phyloP scores from a whole-genome alignment of 2,329 filamentous ascomycete species.

The Fusarium sarcochroum region DNA sequence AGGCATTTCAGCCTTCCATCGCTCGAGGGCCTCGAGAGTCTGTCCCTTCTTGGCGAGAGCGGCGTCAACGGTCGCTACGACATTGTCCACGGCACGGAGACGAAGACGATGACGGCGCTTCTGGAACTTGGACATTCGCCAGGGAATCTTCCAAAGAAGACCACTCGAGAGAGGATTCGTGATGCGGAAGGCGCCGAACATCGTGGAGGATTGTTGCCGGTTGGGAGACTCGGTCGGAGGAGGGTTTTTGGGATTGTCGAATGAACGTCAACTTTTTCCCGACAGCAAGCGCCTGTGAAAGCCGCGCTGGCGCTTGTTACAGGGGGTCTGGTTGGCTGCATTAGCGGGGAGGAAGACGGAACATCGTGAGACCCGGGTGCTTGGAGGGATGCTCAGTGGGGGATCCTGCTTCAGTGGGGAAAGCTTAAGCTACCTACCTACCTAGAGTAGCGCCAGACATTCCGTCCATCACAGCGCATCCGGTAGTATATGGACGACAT shows the following conservation, averaged over 20 bases:
- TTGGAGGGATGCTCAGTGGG: conserved; percentile 17
- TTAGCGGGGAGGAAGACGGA: conserved; percentile 44
- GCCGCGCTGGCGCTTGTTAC: conserved; percentile 23
- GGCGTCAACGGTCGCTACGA: conserved; percentile 85
- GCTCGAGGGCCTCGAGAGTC: conserved; percentile 82
- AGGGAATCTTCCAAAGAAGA: conserved; percentile 97
- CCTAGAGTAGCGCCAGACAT: conserved; percentile 7
- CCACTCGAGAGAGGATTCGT: conserved; percentile 83
- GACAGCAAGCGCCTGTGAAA: conserved; percentile 31
- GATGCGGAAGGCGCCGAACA: conserved; percentile 88
- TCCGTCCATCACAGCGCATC: neutral
- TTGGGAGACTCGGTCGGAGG: conserved; percentile 21
- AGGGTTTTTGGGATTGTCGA: conserved; percentile 35
- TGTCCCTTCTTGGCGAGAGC: conserved; percentile 82
- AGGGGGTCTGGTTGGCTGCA: conserved; percentile 27
- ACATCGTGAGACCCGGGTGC: conserved; percentile 45
- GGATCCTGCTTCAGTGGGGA: conserved; percentile 4
- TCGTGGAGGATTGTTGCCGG: conserved; percentile 57
- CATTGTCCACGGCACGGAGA: conserved; percentile 85
- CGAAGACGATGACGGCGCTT: conserved; percentile 89
- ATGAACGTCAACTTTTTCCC: conserved; percentile 47
- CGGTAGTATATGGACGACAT: conserved; percentile 8
- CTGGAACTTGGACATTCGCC: conserved; percentile 92
- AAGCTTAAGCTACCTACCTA: conserved; percentile 8
- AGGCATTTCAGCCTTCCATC: conserved; percentile 97